A percentile compares a stretch with the other conserved stretches of the same genome.
These are phyloP conservation scores for Lactuca sativa DNA, from an alignment of 129 eudicot species.

Conservation along the genomic window DNA sequence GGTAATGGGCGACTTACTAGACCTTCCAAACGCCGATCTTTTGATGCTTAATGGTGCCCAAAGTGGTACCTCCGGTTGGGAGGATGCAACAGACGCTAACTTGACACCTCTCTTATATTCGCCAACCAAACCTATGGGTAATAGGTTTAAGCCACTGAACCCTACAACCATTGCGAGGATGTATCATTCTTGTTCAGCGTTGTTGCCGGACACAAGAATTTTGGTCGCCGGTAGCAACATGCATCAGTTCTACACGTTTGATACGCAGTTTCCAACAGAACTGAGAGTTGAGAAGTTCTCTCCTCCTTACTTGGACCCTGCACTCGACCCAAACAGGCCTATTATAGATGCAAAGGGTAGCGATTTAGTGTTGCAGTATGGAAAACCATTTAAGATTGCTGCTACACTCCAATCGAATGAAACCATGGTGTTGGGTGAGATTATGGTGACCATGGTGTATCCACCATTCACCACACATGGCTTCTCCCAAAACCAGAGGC, in stretches of 20 bases:
- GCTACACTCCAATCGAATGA: neutral
- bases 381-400: slow-evolving; percentile 31
- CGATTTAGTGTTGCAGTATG: slow-evolving; percentile 37
- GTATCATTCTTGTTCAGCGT: slow-evolving; percentile 74
- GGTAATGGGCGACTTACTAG: slow-evolving; percentile 69
- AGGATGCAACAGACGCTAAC: slow-evolving; percentile 48
- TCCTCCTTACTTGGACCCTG: slow-evolving; percentile 69
- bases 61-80: slow-evolving; percentile 75
- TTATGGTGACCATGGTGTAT: slow-evolving; percentile 55
- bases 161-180: slow-evolving; percentile 57
- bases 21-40: slow-evolving; percentile 66
- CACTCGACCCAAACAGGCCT: slow-evolving; percentile 27
- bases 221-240: slow-evolving; percentile 80
- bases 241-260: slow-evolving; percentile 37
- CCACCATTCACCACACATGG: slow-evolving; percentile 95
- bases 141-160: slow-evolving; percentile 37
- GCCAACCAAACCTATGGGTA: slow-evolving; percentile 42
- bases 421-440: slow-evolving; percentile 12
- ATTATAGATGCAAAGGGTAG: slow-evolving; percentile 15
- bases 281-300: slow-evolving; percentile 68
- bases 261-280: slow-evolving; percentile 52
- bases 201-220: slow-evolving; percentile 52
- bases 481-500: slow-evolving; percentile 61
- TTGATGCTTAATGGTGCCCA: slow-evolving; percentile 73
- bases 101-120: slow-evolving; percentile 54